Base-by-base conservation (phyloP, 2,329 filamentous ascomycete species). In the Calonectria pauciramosa region DNA sequence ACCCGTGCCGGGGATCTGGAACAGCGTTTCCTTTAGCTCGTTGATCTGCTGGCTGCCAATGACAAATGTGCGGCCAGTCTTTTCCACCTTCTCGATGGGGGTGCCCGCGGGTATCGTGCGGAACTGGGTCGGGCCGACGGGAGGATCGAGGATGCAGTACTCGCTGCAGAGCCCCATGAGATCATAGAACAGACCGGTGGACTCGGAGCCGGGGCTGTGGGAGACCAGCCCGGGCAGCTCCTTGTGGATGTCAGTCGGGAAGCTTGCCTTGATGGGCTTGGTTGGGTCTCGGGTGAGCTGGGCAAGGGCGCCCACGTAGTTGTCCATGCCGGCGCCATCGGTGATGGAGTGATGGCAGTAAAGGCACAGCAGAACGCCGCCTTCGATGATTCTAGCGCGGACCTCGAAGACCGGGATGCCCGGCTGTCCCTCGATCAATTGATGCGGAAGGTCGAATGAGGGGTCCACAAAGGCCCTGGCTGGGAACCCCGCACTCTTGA, bases 261-360 rank as follows among this genome's bases (percentile, higher is more conserved):
- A 64, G 10, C 9, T 30, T 23, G 28, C 9, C 16, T 64, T 47
- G 41, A 64, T 9, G 28, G 60, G 36, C 38, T 32, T n/a, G 38
- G 16, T 32, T 6, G 60, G 36, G 26, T 64, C 60, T 20, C 38
- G 32, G 28, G 60, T 64, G 26, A 64, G 28, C 38, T 64, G 36
- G 41, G 60, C 60, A 14, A 64, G 9, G 41, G 60, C 36, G 9
- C 41, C 28, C 3, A 69, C 20, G 20, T 47, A 47, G 52, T 60
- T 69, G 26, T 47, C 38, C 51, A 69, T 36, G 10, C 67, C 51
- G 14, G 51, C 30, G 14, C 67, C 67, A 34, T 69, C 67, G 10
- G 67, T 59, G 34, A 69, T 49, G 8, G 67, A 69, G 28, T 69
- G 67, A 9, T 69, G 67, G 52, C 34, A 30, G 38, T 69, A 60